Evolutionary conservation across 2,329 filamentous ascomycete species (phyloP).

Genomic region (Didymella sp.): DNA sequence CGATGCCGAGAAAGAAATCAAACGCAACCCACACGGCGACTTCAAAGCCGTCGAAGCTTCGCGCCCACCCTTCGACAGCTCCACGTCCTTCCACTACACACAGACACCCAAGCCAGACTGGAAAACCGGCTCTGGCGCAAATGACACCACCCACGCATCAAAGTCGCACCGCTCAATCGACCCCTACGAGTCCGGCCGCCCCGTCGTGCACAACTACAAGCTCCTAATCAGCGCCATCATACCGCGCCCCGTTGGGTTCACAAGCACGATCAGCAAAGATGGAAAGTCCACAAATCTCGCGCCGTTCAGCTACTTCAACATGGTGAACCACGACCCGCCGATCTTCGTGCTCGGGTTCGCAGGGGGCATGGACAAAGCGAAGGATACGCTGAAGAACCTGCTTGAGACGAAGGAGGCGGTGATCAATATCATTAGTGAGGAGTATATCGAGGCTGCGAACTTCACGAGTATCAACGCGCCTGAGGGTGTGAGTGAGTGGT

Average conservation of each 20-base stretch:
- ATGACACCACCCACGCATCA: conserved; percentile 59
- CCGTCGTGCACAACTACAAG: conserved; percentile 82
- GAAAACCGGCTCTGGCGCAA: conserved; percentile 71
- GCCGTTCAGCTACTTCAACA: conserved; percentile 85
- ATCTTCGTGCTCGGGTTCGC: conserved; percentile 73
- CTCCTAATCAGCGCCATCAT: conserved; percentile 83
- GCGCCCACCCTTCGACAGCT: conserved; percentile 66
- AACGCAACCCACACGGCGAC: conserved; percentile 74
- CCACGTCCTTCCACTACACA: conserved; percentile 61
- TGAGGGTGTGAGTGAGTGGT: conserved; percentile 79
- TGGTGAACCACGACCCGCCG: conserved; percentile 86
- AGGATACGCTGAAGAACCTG: conserved; percentile 82
- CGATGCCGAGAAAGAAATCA: conserved; percentile 56
- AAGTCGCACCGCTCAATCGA: conserved; percentile 78
- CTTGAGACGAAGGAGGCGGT: conserved; percentile 72
- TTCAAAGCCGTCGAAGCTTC: conserved; percentile 75
- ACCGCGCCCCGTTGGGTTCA: conserved; percentile 78
- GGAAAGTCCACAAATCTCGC: conserved; percentile 76
- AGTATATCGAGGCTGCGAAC: conserved; percentile 88
- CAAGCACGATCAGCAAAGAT: conserved; percentile 66
- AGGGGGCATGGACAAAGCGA: conserved; percentile 66
- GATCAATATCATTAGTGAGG: conserved; percentile 87
- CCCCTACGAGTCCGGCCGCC: conserved; percentile 74
- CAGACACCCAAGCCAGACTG: conserved; percentile 71
- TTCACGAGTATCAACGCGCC: conserved; percentile 79